Base-by-base conservation (phyloP, 108 stramenopile genomes). In the Cyclostephanos tholiformis region DNA sequence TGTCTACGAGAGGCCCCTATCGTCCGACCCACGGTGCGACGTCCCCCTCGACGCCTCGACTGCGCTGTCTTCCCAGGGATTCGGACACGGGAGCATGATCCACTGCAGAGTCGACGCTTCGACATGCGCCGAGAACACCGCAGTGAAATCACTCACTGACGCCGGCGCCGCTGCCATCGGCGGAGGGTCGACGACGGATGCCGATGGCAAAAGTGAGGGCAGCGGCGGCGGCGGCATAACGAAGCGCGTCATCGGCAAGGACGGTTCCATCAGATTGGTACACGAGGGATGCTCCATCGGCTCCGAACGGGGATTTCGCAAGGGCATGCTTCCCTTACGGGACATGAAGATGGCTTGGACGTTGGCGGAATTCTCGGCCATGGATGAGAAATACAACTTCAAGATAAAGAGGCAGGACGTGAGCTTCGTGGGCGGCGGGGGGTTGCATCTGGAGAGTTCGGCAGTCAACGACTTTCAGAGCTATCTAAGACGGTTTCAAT, bases 341-440 rank as follows among this genome's bases (percentile, higher is more conserved):
- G 93, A 93, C 80, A 99, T 99, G 88, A 99, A 99, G 79, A 99
- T 96, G 96, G 83, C 92, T 25, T 99, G 98, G 98, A 98, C 97
- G 1, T 76, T 99, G 44, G 79, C 87, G 30, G 97, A 99, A 74
- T 99, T 99, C 79, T 82, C 88, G 16, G 95, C 88, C 44, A 86
- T 99, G 91, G 97, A 99, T 74, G 81, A 89, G 19, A 87, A 92
- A 64, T 99, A 89, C 77, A 88, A 84, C 27, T 99, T 97, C 86
- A 96, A 93, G 82, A 89, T 97, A 48, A 82, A 94, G 67, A 84
- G 90, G 20, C 97, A 97, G 66, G 96, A 97, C 73, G 61, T 88
- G 32, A 86, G 89, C 36, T 79, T 88, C 56, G 74, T 84, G 43
- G 83, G 83, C 0, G 23, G 20, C 38, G 83, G 79, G 0, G 82